Conservation (phyloP, 2,329 filamentous ascomycete genomes). For the Beauveria medogensis region DNA sequence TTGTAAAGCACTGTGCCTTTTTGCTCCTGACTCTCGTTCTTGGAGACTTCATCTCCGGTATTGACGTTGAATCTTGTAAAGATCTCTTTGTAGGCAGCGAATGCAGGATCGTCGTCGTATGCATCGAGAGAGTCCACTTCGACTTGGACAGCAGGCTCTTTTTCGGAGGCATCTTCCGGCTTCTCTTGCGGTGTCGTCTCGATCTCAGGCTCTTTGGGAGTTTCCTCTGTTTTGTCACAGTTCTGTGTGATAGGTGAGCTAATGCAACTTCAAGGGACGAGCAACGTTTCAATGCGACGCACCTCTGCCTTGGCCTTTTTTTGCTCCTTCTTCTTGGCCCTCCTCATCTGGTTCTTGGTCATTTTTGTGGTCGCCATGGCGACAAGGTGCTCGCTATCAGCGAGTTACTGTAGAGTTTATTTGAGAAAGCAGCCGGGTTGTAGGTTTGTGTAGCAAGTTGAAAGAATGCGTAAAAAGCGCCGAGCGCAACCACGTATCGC, state of each 20-base stretch:
- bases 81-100: conserved; percentile 74
- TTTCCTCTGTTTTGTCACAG: not conserved
- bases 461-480: conserved; percentile 28
- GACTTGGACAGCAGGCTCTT: conserved; percentile 26
- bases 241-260: not conserved
- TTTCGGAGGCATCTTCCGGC: conserved; percentile 36
- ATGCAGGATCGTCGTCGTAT: conserved; percentile 63
- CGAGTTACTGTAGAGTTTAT: conserved; percentile 1
- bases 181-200: conserved; percentile 27
- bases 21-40: conserved; percentile 54
- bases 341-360: conserved; percentile 89
- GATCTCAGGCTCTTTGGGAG: not conserved
- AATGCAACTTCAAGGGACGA: not conserved
- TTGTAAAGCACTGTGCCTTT: conserved; percentile 61
- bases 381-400: conserved; percentile 14
- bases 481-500: conserved; percentile 26
- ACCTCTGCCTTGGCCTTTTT: conserved; percentile 60
- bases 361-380: conserved; percentile 62
- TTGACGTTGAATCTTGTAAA: conserved; percentile 67
- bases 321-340: conserved; percentile 89
- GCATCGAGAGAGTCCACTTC: conserved; percentile 3
- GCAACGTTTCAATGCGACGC: conserved; percentile 4
- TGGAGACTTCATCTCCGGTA: conserved; percentile 19
- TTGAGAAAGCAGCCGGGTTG: conserved; percentile 21
- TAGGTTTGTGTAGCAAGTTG: conserved; percentile 28